Base-by-base conservation (phyloP, 176 grass and related monocot genomes). In the Eremochloa ophiuroides region DNA sequence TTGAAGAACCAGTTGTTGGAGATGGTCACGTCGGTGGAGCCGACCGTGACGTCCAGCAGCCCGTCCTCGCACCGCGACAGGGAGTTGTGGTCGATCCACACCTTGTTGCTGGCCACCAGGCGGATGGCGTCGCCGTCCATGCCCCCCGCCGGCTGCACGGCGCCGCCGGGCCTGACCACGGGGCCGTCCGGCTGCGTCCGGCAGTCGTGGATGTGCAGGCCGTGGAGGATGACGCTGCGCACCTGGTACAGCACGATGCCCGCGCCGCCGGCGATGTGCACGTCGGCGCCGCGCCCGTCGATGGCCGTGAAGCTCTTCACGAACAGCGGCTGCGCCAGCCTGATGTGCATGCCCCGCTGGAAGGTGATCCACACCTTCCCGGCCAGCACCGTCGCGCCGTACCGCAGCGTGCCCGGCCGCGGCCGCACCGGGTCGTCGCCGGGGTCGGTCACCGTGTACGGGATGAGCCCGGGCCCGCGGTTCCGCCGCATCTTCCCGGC, bases 81-180 rank as follows among this genome's bases (percentile, higher is more conserved):
- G 30, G 83, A 91, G 86, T 98, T 98, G 92, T 94, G 92, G 48
- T 98, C 95, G 82, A 98, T 85, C 95, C 92, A 98, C 15, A 98
- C 88, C 75, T 91, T 93, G 30, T 60, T 29, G 42, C 88, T 84
- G 3, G 70, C 18, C 61, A 91, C 88, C 34, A 93, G 70, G 62
- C 90, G 78, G 75, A 98, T 87, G 7, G 88, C 92, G 73, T 94
- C 95, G 31, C 95, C 95, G 51, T 98, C 95, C 35, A 30, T 60
- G 9, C 34, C 80, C 4, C 12, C 62, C 0, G 82, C 8, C 2
- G 28, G 20, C 62, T 42, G n/a, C 63, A 92, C 63, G 80, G 40
- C 34, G 34, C 34, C 34, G 34, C 34, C 34, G 34, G 89, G 89
- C 5, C 65, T 50, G 8, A 86, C 80, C 8, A 83, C 87, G 0